Evolutionary conservation across 2,329 filamentous ascomycete genomes (phyloP).

Genomic region (Sclerotinia glacialis): DNA sequence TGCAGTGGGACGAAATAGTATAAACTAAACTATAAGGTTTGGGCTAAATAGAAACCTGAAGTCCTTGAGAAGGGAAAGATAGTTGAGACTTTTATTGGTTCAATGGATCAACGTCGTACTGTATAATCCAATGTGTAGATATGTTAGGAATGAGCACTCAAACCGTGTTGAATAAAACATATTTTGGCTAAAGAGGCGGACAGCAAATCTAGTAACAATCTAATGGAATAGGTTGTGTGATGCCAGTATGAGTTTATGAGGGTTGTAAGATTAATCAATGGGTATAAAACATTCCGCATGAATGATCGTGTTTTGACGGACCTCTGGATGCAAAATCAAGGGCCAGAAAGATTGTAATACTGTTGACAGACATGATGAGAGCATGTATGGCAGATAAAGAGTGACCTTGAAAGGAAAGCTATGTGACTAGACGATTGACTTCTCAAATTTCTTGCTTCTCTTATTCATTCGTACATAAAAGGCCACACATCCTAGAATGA

Average conservation of each 20-base stretch:
- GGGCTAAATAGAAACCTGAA: too few relatives aligned
- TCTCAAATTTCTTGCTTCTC: slow-evolving; percentile 35
- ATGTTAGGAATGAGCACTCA: too few relatives aligned
- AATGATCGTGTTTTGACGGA: neutral
- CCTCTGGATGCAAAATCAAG: neutral
- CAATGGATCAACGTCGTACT: neutral
- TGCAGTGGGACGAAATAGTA: neutral
- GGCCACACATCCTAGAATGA: slow-evolving; percentile 48
- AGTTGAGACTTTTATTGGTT: neutral
- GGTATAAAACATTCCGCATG: neutral
- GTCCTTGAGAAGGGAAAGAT: neutral
- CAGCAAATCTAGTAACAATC: too few relatives aligned
- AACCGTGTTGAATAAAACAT: too few relatives aligned
- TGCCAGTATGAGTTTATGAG: neutral
- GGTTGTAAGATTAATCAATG: neutral
- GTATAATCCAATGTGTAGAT: neutral
- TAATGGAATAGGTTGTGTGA: too few relatives aligned
- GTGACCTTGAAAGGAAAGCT: slow-evolving; percentile 8
- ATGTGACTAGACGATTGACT: slow-evolving; percentile 36
- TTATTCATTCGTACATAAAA: slow-evolving; percentile 46
- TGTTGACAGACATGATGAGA: neutral
- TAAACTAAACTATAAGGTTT: too few relatives aligned
- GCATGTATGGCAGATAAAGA: neutral
- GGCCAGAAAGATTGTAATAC: neutral
- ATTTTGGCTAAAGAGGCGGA: too few relatives aligned